Evolutionary conservation across 129 eudicot species (phyloP).

Genomic region (Saussurea involucrata): DNA sequence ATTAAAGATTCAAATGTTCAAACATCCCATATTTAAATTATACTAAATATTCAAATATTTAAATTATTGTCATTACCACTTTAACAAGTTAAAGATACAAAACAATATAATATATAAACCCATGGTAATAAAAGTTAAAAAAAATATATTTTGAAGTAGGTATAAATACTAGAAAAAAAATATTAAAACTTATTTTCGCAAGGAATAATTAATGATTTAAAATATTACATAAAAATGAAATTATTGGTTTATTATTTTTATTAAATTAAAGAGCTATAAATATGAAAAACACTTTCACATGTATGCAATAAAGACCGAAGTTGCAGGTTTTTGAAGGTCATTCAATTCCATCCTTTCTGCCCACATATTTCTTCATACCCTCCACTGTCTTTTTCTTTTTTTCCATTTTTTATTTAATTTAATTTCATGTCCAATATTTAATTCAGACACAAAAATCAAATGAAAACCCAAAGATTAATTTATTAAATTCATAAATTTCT

Average conservation of each 20-base stretch:
- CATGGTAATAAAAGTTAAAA: too few species aligned
- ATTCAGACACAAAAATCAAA: not conserved
- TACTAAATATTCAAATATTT: too few species aligned
- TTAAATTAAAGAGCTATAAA: conserved; percentile 34
- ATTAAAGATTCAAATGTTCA: too few species aligned
- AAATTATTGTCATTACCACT: too few species aligned
- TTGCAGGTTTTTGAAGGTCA: conserved; percentile 49
- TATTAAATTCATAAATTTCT: conserved; percentile 16
- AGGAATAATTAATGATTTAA: not conserved
- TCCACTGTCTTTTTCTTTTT: conserved; percentile 22
- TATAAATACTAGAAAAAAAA: too few species aligned
- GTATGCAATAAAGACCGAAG: conserved; percentile 57
- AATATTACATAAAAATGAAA: not conserved
- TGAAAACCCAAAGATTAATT: conserved; percentile 6
- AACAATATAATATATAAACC: too few species aligned
- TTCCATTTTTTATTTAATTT: not conserved
- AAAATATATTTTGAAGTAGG: too few species aligned
- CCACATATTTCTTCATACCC: conserved; percentile 34
- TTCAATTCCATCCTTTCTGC: conserved; percentile 36
- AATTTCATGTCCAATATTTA: not conserved
- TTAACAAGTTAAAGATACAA: too few species aligned
- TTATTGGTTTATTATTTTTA: not conserved
- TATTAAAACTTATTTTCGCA: not conserved
- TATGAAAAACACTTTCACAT: conserved; percentile 56
- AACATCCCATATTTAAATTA: not conserved